Evolutionary conservation across 2,329 filamentous ascomycete genomes (phyloP), one percentile per base, ranked within the genome.

Genomic region (Xylaria hypoxylon): DNA sequence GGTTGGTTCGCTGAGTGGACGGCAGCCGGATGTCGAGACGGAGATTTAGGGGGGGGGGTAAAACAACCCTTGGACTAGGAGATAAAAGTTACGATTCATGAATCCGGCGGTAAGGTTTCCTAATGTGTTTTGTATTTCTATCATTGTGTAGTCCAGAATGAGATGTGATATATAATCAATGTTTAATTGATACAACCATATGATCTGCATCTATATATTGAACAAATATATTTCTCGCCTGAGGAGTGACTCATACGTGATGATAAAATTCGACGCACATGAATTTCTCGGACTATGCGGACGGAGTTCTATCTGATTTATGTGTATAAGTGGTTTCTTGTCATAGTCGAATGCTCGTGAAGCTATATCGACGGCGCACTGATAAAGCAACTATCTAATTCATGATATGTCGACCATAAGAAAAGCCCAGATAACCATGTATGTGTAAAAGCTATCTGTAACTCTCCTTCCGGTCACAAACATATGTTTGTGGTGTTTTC

Each of bases 11-110:
- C 79, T 98, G 75, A 89, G 89, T 45, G 95, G 95, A 1, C 85
- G 95, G 68, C 90, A 95, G 79, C 95, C 95, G 2, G 93, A 94
- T 77, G 89, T 97, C 42, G 94, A 97, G 85, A 96, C 93, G 0
- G 91, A 93, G 77, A 82, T 87, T 13, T 87, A 19, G 51, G 4
- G 35, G 35, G 42, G 45, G 11, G 24, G 17, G 28, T 3, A 26
- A 10, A 11, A 24, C 7, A 5, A n/a, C 11, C 1, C 24, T 26
- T 47, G 22, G 31, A 22, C 24, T 28, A 22, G 42, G 17, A 7
- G 19, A 17, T 33, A 56, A 45, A 24, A 51, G 5, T 15, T 33
- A 68, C 28, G 53, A 59, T 44, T 51, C 45, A 67, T 45, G 64
- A 56, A 60, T 40, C 17, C 28, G 35, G 10, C 13, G 13, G 13